These are phyloP conservation scores for Aspergillus intermedius DNA, from an alignment of 2,329 filamentous ascomycete species.

Conservation along the genomic window DNA sequence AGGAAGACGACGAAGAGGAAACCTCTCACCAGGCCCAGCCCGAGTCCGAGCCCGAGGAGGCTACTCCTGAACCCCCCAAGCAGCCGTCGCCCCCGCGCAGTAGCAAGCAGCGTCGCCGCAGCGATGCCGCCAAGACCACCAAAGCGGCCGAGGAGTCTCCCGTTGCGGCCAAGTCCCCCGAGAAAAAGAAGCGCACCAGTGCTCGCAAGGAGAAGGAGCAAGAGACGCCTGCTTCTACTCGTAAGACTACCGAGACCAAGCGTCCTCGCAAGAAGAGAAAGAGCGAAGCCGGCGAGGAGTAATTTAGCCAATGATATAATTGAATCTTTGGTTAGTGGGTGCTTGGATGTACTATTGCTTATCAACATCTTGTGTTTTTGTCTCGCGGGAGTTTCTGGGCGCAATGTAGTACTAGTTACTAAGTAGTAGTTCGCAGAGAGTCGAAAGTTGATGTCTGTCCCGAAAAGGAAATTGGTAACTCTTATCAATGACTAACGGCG, in stretches of 20 bases:
- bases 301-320: conserved; percentile 1
- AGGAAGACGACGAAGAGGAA: conserved; percentile 23
- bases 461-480: neutral
- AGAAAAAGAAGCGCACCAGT: conserved; percentile 23
- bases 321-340: neutral
- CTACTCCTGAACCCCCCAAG: conserved; percentile 32
- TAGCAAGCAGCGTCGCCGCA: conserved; percentile 39
- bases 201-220: conserved; percentile 30
- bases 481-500: conserved; percentile 1
- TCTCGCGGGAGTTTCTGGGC: neutral
- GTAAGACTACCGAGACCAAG: conserved; percentile 29
- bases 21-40: neutral
- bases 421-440: neutral
- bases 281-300: conserved; percentile 33
- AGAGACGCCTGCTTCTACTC: conserved; percentile 17
- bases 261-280: conserved; percentile 43
- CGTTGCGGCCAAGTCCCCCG: neutral
- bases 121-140: conserved; percentile 26
- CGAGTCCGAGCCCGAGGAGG: conserved; percentile 11
- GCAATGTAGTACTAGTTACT: conserved; percentile 4
- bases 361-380: conserved; percentile 4
- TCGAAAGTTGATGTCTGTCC: neutral
- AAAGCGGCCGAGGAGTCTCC: conserved; percentile 28
- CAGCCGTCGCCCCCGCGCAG: conserved; percentile 39
- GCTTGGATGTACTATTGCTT: neutral